These are phyloP conservation scores for Corynespora cassiicola DNA, from an alignment of 2,329 filamentous ascomycete species.

Conservation along the genomic window DNA sequence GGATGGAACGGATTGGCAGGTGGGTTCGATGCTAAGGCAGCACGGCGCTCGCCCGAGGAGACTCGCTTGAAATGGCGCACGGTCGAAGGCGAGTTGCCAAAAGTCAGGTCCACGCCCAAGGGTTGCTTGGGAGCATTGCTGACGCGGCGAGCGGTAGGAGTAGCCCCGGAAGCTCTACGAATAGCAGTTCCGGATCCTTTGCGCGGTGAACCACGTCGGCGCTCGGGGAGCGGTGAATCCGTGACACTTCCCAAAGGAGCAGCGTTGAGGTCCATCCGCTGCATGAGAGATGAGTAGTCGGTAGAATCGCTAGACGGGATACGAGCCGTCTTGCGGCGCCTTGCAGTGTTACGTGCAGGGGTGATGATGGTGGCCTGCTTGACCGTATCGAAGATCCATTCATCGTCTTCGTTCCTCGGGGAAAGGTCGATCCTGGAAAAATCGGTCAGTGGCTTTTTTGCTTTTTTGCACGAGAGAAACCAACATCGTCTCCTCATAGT, in stretches of 20 bases:
- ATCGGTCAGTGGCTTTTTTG: slow-evolving; percentile 16
- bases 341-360: slow-evolving; percentile 56
- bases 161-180: slow-evolving; percentile 41
- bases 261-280: slow-evolving; percentile 52
- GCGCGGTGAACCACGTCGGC: slow-evolving; percentile 37
- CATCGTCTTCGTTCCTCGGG: slow-evolving; percentile 74
- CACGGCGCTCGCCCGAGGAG: slow-evolving; percentile 64
- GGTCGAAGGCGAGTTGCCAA: slow-evolving; percentile 91
- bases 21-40: slow-evolving; percentile 39
- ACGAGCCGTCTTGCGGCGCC: slow-evolving; percentile 55
- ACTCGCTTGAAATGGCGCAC: slow-evolving; percentile 91
- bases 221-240: slow-evolving; percentile 41
- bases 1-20: slow-evolving; percentile 33
- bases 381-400: slow-evolving; percentile 96
- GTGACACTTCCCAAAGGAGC: slow-evolving; percentile 49
- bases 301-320: slow-evolving; percentile 49
- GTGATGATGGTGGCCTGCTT: slow-evolving; percentile 71
- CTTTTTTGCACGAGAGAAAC: slow-evolving; percentile 23
- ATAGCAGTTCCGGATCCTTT: slow-evolving; percentile 48
- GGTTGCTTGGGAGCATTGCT: slow-evolving; percentile 68
- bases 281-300: slow-evolving; percentile 43
- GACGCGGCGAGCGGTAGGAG: slow-evolving; percentile 52
- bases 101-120: slow-evolving; percentile 87
- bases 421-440: slow-evolving; percentile 66
- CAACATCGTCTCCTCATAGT: slow-evolving; percentile 90